Evolutionary conservation across 2,329 filamentous ascomycete genomes (phyloP).

Genomic region (Alternaria sp.): DNA sequence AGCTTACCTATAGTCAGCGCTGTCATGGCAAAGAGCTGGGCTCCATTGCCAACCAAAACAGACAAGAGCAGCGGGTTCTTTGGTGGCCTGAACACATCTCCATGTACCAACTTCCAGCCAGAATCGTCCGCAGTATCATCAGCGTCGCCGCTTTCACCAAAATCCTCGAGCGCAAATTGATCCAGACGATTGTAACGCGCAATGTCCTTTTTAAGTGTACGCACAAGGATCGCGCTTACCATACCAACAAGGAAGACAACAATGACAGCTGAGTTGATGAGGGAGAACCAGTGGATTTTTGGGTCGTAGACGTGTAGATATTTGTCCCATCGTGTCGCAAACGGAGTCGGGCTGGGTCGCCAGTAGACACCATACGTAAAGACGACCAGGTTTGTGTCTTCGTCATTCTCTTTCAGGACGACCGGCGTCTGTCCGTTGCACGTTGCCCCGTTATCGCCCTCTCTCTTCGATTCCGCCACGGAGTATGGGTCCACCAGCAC

Average conservation of each 20-base stretch:
- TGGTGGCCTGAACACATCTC: slow-evolving; percentile 93
- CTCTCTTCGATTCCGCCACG: slow-evolving; percentile 64
- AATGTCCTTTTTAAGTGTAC: slow-evolving; percentile 93
- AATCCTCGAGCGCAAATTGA: slow-evolving; percentile 86
- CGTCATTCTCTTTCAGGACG: slow-evolving; percentile 69
- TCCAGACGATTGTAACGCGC: slow-evolving; percentile 95
- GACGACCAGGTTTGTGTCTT: slow-evolving; percentile 67
- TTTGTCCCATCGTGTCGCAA: slow-evolving; percentile 98
- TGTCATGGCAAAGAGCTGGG: slow-evolving; percentile 97
- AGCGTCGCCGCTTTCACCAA: slow-evolving; percentile 75
- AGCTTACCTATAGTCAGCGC: slow-evolving; percentile 79
- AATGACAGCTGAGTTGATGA: slow-evolving; percentile 95
- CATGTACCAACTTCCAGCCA: slow-evolving; percentile 97
- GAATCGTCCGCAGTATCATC: slow-evolving; percentile 98
- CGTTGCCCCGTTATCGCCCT: slow-evolving; percentile 64
- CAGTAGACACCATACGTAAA: slow-evolving; percentile 96
- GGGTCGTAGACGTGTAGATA: slow-evolving; percentile 97
- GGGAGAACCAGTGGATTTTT: slow-evolving; percentile 98
- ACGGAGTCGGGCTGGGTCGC: slow-evolving; percentile 82
- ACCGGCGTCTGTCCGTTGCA: slow-evolving; percentile 70
- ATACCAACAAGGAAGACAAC: slow-evolving; percentile 91
- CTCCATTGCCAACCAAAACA: slow-evolving; percentile 89
- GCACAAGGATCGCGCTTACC: slow-evolving; percentile 88
- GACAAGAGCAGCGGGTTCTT: slow-evolving; percentile 84
- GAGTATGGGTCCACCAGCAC: slow-evolving; percentile 88